These are phyloP conservation scores for Capronia americana DNA, from an alignment of 2,329 filamentous ascomycete species.

Conservation along the genomic window DNA sequence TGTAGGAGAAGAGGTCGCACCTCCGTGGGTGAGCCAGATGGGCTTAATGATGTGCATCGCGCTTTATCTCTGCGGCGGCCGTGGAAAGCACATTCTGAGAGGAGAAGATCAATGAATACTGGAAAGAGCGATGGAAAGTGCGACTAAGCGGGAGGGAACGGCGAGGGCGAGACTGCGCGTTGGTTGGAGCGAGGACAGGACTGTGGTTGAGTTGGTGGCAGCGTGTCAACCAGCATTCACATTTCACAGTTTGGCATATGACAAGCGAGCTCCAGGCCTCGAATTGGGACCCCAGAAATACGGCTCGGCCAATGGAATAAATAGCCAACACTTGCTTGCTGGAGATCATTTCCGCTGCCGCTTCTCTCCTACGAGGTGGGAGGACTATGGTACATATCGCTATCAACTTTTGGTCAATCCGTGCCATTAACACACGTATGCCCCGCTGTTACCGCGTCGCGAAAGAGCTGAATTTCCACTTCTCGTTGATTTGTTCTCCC, in stretches of 20 bases:
- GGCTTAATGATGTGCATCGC: slow-evolving; percentile 89
- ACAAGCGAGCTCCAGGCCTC: background rate
- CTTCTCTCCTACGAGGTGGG: background rate
- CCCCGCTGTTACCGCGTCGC: slow-evolving; percentile 23
- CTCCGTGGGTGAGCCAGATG: slow-evolving; percentile 92
- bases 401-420: slow-evolving; percentile 28
- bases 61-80: slow-evolving; percentile 28
- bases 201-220: background rate
- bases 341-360: background rate
- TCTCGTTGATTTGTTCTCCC: background rate
- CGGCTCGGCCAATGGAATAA: background rate
- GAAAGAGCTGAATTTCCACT: slow-evolving; percentile 27
- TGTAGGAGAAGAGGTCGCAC: slow-evolving; percentile 53
- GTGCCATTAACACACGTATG: slow-evolving; percentile 22
- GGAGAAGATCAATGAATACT: background rate
- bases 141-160: background rate
- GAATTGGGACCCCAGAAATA: background rate
- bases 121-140: background rate
- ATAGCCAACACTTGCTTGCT: background rate
- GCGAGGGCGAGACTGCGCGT: background rate
- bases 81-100: slow-evolving; percentile 25
- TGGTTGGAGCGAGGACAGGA: background rate
- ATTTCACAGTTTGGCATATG: slow-evolving; percentile 1
- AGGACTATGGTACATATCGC: slow-evolving; percentile 14
- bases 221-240: background rate